Percentiles rank a stretch among this genome's conserved stretches.
Evolutionary conservation across 2,329 filamentous ascomycete genomes (phyloP).

Genomic region (Calonectria montana): DNA sequence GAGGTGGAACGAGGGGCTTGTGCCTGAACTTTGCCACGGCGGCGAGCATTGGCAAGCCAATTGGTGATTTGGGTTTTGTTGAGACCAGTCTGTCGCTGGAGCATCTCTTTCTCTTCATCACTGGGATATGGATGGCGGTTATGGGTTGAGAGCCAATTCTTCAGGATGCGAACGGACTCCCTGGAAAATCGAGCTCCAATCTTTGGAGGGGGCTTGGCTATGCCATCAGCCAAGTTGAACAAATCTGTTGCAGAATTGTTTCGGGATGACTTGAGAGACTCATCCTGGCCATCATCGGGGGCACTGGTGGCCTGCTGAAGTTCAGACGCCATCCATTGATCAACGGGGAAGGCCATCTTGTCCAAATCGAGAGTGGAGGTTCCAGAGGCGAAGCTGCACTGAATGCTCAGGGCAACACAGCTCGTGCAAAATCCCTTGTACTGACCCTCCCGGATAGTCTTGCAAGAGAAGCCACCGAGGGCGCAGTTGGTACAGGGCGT

Average conservation of each 20-base stretch:
- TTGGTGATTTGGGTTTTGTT: slow-evolving; percentile 88
- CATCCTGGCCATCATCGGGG: slow-evolving; percentile 40
- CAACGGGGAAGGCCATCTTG: slow-evolving; percentile 54
- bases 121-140: slow-evolving; percentile 87
- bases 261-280: slow-evolving; percentile 38
- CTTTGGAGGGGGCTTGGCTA: slow-evolving; percentile 62
- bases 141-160: slow-evolving; percentile 86
- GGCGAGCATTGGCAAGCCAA: slow-evolving; percentile 91
- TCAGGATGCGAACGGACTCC: slow-evolving; percentile 82
- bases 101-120: slow-evolving; percentile 84
- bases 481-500: slow-evolving; percentile 65
- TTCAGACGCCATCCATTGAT: slow-evolving; percentile 59
- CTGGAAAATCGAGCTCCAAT: slow-evolving; percentile 82
- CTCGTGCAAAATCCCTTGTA: slow-evolving; percentile 71
- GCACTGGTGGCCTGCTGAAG: slow-evolving; percentile 53
- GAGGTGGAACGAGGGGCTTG: slow-evolving; percentile 75
- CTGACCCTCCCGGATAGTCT: slow-evolving; percentile 68
- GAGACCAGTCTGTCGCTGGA: slow-evolving; percentile 83
- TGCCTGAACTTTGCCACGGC: slow-evolving; percentile 80
- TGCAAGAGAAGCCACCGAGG: slow-evolving; percentile 67
- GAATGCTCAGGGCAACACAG: slow-evolving; percentile 68
- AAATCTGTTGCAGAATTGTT: slow-evolving; percentile 44
- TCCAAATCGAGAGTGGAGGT: slow-evolving; percentile 49
- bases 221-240: slow-evolving; percentile 38
- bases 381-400: slow-evolving; percentile 66